Percentiles rank a stretch among this genome's conserved stretches.
phyloP scores from a whole-genome alignment of 371 early-diverging fungal species.

The Apophysomyces sp. region DNA sequence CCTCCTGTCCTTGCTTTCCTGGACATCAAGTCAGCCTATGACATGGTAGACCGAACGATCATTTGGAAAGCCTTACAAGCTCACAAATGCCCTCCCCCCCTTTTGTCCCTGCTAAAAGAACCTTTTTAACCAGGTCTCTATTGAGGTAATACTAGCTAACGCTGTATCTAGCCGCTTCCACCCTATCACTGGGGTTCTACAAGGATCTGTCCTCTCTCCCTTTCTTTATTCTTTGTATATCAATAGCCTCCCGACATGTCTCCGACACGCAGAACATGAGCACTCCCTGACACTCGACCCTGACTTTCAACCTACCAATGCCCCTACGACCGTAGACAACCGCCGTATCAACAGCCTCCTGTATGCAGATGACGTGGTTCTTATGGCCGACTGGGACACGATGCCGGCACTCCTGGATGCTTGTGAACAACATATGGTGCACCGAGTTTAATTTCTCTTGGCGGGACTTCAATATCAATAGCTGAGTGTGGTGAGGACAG shows the following conservation, averaged over 20 bases:
- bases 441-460: no score
- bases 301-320: neutral
- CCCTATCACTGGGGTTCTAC: slow-evolving; percentile 17
- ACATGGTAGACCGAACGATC: slow-evolving; percentile 9
- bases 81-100: neutral
- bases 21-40: slow-evolving; percentile 26
- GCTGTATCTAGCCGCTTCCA: slow-evolving; percentile 3
- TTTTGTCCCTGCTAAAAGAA: slow-evolving; percentile 2
- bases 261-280: neutral
- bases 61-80: slow-evolving; percentile 10
- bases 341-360: slow-evolving; percentile 6
- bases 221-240: slow-evolving; percentile 25
- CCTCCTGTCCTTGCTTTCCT: slow-evolving; percentile 17
- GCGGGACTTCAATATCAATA: no score
- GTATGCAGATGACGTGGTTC: slow-evolving; percentile 19
- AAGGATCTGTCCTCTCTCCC: slow-evolving; percentile 28
- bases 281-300: neutral
- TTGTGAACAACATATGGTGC: slow-evolving; percentile 11
- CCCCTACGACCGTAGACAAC: neutral
- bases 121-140: slow-evolving; percentile 13
- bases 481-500: no score
- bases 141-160: slow-evolving; percentile 7
- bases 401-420: neutral
- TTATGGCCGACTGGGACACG: slow-evolving; percentile 6
- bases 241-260: slow-evolving; percentile 11